A percentile compares a stretch with the other conserved stretches of the same genome.
Conservation (phyloP, 2,329 filamentous ascomycete genomes). For the Colletotrichum truncatum region DNA sequence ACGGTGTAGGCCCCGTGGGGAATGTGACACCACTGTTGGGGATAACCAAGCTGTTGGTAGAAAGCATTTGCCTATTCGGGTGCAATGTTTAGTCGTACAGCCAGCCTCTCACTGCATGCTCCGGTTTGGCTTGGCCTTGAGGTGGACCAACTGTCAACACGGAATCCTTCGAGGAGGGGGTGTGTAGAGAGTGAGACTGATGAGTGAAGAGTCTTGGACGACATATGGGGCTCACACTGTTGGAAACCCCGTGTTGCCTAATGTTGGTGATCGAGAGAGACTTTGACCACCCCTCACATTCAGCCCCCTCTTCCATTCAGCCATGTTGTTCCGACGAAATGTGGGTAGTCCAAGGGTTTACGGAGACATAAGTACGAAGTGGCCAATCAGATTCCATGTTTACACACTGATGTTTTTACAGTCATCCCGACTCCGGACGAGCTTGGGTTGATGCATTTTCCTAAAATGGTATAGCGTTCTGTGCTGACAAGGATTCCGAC, state of each 20-base stretch:
- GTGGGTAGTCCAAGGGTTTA: background rate
- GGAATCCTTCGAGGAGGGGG: background rate
- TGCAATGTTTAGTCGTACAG: background rate
- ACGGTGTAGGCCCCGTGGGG: background rate
- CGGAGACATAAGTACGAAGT: background rate
- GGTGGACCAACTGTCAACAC: background rate
- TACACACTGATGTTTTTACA: background rate
- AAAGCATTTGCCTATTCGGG: conserved; percentile 14
- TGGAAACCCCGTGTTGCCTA: background rate
- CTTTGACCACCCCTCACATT: background rate
- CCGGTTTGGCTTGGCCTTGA: background rate
- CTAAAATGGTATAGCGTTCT: background rate
- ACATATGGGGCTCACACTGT: background rate
- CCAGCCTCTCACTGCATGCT: too few species aligned
- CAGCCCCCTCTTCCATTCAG: background rate
- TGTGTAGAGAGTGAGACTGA: background rate
- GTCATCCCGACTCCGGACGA: background rate
- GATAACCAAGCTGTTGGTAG: background rate
- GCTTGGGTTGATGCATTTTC: background rate
- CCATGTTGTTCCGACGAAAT: background rate
- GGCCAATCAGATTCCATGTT: background rate
- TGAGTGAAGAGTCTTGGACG: background rate
- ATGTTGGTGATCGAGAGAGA: background rate
- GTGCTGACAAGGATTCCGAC: background rate
- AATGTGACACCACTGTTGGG: background rate